Conservation (phyloP, 495 filamentous ascomycete species). For the Tuber magnatum region DNA sequence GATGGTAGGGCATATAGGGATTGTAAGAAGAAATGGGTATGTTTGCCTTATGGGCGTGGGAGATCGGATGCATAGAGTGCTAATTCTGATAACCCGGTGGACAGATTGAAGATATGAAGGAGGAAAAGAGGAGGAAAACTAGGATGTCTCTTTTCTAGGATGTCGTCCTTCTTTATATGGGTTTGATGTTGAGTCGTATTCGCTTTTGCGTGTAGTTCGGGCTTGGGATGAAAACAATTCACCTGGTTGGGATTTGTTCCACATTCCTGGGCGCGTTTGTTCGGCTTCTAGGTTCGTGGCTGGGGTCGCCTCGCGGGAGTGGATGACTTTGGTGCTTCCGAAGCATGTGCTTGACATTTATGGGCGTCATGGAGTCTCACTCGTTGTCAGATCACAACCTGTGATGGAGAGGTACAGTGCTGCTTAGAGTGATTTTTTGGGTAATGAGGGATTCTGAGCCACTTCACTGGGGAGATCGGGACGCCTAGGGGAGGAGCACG, state of each 20-base stretch:
- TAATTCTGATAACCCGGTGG: slow-evolving; percentile 11
- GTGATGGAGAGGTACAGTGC: not conserved
- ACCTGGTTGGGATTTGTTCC: not conserved
- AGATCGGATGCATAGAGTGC: slow-evolving; percentile 15
- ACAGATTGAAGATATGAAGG: slow-evolving; percentile 50
- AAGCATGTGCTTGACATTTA: not conserved
- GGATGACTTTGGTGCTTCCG: not conserved
- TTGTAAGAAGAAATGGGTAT: slow-evolving; percentile 89
- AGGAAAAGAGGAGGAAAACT: slow-evolving; percentile 45
- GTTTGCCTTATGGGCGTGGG: slow-evolving; percentile 37
- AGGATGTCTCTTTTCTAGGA: slow-evolving; percentile 35
- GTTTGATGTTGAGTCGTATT: not conserved
- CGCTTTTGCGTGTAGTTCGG: not conserved
- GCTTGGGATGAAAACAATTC: not conserved
- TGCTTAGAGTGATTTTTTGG: not conserved
- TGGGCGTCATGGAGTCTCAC: not conserved
- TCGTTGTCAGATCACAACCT: not conserved
- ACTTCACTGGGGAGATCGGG: not conserved
- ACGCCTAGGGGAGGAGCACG: not conserved
- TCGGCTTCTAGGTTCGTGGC: not conserved
- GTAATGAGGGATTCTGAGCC: not conserved
- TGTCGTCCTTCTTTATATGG: not conserved
- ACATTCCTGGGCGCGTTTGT: not conserved
- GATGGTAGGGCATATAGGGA: slow-evolving; percentile 72
- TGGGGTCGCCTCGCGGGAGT: not conserved